Conservation (phyloP, 345 rosid genomes). For the Hypericum perforatum region DNA sequence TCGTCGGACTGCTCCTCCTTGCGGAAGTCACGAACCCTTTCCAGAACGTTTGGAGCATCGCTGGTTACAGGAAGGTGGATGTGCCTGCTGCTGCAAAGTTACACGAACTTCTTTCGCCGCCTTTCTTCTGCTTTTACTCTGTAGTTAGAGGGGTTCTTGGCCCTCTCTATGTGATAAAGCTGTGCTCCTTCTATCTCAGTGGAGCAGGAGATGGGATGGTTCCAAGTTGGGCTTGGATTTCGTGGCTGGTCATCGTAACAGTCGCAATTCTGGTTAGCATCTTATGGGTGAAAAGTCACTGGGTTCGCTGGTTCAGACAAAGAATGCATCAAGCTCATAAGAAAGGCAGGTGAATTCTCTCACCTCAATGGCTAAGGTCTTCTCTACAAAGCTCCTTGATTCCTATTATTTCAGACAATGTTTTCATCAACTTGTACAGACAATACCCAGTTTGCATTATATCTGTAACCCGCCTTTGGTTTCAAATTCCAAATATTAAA, state of each 20-base stretch:
- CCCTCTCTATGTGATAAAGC: constrained; percentile 42
- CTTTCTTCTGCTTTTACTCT: constrained; percentile 44
- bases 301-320: constrained; percentile 47
- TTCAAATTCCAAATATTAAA: too few relatives aligned
- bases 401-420: too few relatives aligned
- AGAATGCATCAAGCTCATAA: constrained; percentile 15
- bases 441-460: too few relatives aligned
- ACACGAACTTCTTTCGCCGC: constrained; percentile 35
- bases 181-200: constrained; percentile 36
- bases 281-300: constrained; percentile 50
- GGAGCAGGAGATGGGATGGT: constrained; percentile 33
- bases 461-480: too few relatives aligned
- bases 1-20: constrained; percentile 47
- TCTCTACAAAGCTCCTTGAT: background rate
- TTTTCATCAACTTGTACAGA: too few relatives aligned
- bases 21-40: constrained; percentile 77
- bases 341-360: constrained; percentile 17
- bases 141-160: constrained; percentile 59
- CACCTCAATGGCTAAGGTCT: too few relatives aligned
- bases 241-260: constrained; percentile 60
- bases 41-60: constrained; percentile 64
- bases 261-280: constrained; percentile 49
- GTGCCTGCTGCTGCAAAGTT: constrained; percentile 36
- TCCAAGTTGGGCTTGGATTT: constrained; percentile 80
- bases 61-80: constrained; percentile 31